phyloP scores from a whole-genome alignment of 2,329 filamentous ascomycete genomes.

The Pseudopyricularia cyperi region DNA sequence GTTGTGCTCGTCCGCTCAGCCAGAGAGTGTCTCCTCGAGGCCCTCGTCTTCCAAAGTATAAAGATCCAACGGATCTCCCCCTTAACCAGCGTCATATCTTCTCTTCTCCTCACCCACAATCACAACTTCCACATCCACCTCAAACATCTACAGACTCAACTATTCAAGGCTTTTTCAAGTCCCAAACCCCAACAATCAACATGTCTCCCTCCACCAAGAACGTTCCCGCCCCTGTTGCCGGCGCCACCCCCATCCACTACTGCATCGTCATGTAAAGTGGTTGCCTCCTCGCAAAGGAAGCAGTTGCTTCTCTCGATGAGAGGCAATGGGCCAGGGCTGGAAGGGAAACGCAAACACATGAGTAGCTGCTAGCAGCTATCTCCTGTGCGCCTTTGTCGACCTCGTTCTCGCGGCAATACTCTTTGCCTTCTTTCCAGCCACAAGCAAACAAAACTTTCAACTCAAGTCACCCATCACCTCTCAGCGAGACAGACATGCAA shows the following conservation, averaged over 20 bases:
- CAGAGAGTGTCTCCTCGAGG: background rate
- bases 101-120: slow-evolving; percentile 11
- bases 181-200: slow-evolving; percentile 12
- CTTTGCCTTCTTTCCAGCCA: no score
- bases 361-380: no score
- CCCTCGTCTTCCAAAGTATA: background rate
- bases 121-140: slow-evolving; percentile 7
- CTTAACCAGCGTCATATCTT: slow-evolving; percentile 1
- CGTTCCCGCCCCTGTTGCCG: slow-evolving; percentile 13
- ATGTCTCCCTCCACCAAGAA: slow-evolving; percentile 16
- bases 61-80: background rate
- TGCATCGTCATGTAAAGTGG: slow-evolving; percentile 20
- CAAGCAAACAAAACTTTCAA: no score
- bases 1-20: background rate
- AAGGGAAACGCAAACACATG: no score
- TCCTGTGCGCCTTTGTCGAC: no score
- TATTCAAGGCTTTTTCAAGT: background rate
- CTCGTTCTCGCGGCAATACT: no score
- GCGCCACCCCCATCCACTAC: slow-evolving; percentile 10
- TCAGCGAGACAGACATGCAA: no score
- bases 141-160: background rate
- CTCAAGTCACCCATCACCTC: no score
- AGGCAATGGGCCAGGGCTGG: background rate
- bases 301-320: background rate
- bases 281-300: background rate